Evolutionary conservation across 495 filamentous ascomycete species (phyloP).

Genomic region (Tuber borchii): DNA sequence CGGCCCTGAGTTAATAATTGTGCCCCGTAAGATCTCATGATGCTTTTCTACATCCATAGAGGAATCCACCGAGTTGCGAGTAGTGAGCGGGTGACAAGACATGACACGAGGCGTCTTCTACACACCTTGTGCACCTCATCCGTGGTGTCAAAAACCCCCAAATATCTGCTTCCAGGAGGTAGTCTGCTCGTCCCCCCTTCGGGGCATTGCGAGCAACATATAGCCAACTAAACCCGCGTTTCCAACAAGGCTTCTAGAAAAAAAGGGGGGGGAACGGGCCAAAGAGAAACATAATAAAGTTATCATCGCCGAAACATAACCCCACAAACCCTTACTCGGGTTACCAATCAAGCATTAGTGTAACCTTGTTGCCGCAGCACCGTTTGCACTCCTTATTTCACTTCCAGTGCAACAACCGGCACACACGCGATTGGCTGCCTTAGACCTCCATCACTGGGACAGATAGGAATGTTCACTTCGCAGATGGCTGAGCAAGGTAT

Average conservation of each 20-base stretch:
- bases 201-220: neutral
- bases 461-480: neutral
- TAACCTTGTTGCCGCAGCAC: neutral
- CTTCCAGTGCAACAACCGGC: neutral
- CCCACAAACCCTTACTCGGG: neutral
- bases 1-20: no score
- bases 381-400: neutral
- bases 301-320: neutral
- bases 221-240: neutral
- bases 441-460: neutral
- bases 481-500: neutral
- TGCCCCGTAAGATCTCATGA: neutral
- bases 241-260: neutral
- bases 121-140: neutral
- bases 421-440: neutral
- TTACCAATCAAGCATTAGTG: neutral
- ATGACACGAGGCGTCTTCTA: neutral
- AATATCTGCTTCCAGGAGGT: neutral
- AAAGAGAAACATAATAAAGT: neutral
- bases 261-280: neutral
- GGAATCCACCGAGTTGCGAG: neutral
- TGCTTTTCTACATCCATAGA: neutral
- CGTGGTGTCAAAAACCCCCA: neutral
- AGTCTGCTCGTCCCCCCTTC: neutral
- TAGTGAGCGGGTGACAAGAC: neutral